Conservation (phyloP, 257 asterid genomes). For the Vinca minor region DNA sequence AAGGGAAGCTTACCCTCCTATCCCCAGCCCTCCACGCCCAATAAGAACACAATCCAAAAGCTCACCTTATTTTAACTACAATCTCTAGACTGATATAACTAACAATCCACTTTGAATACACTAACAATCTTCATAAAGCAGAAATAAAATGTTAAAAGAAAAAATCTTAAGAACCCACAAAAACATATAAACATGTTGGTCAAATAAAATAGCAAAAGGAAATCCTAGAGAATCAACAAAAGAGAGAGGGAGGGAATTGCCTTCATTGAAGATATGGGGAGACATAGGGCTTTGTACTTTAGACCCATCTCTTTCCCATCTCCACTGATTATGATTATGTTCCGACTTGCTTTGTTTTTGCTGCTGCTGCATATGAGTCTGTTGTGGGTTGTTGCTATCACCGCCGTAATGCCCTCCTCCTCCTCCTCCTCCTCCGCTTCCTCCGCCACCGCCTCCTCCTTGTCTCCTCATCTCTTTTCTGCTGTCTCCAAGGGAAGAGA, state of each 20-base stretch:
- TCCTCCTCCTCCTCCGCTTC: constrained; percentile 4
- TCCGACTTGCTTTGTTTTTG: constrained; percentile 33
- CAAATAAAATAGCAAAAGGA: not conserved
- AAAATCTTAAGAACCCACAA: not conserved
- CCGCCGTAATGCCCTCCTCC: constrained; percentile 37
- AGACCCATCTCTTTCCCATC: constrained; percentile 65
- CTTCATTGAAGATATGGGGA: constrained; percentile 52
- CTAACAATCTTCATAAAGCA: not conserved
- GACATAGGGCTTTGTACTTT: constrained; percentile 55
- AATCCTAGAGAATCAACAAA: not conserved
- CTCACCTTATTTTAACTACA: not conserved
- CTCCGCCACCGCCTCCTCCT: constrained; percentile 30
- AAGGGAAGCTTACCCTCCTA: not conserved
- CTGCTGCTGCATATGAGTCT: constrained; percentile 29
- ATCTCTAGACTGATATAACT: not conserved
- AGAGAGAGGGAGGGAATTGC: constrained; percentile 14
- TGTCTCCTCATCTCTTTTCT: constrained; percentile 40
- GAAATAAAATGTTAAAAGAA: not conserved
- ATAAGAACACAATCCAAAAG: too few species aligned
- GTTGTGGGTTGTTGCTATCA: constrained; percentile 24
- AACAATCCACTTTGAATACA: not conserved
- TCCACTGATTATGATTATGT: constrained; percentile 48
- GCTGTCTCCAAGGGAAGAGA: not conserved
- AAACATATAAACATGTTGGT: not conserved
- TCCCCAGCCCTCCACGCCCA: too few species aligned